A percentile compares a stretch with the other conserved stretches of the same genome.
These are phyloP conservation scores for Fraxinus sp. DNA, from an alignment of 305 asterid species.

Conservation along the genomic window DNA sequence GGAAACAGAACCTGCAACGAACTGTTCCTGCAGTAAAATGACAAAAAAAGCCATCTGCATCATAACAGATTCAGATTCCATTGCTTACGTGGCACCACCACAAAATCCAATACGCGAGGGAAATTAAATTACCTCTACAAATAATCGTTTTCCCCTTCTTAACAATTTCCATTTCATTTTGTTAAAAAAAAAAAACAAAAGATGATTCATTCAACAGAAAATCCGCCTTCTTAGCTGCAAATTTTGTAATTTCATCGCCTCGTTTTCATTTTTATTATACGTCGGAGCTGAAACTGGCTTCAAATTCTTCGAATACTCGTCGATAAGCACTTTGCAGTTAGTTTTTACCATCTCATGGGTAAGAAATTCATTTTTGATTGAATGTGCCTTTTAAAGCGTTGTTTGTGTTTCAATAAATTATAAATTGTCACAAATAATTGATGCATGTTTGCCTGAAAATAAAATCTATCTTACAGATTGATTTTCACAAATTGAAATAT, in stretches of 20 bases:
- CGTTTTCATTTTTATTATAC: background rate
- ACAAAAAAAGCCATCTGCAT: background rate
- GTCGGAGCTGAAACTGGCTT: conserved; percentile 16
- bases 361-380: background rate
- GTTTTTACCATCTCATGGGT: background rate
- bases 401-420: background rate
- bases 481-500: background rate
- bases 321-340: conserved; percentile 10
- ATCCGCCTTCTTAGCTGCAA: background rate
- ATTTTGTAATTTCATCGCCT: background rate
- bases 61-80: conserved; percentile 27
- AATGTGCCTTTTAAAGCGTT: conserved; percentile 5
- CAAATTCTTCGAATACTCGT: conserved; percentile 10
- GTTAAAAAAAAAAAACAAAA: background rate
- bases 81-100: conserved; percentile 28
- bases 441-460: background rate
- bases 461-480: background rate
- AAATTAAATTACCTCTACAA: background rate
- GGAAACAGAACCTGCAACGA: background rate
- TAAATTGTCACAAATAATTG: background rate
- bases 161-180: background rate
- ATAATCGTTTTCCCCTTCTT: background rate
- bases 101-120: background rate
- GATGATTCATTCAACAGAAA: background rate
- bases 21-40: background rate